Conservation (phyloP, 768 basidiomycete species). For the Goffeauzyma gilvescens region DNA sequence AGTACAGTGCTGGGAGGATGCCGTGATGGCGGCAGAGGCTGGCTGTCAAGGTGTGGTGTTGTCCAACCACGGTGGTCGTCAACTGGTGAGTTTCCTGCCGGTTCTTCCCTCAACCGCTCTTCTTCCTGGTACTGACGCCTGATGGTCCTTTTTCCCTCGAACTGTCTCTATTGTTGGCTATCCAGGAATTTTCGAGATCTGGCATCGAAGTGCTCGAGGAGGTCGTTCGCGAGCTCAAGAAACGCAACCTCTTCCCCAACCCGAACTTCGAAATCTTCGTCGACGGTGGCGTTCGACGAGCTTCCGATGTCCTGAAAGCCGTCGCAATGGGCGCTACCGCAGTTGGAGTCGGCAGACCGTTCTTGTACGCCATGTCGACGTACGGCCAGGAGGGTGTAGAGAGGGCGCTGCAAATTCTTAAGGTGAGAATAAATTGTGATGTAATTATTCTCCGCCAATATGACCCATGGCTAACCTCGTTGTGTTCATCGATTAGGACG, state of each 20-base stretch:
- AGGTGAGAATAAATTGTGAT: conserved; percentile 12
- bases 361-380: conserved; percentile 29
- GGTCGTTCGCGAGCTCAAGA: conserved; percentile 53
- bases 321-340: conserved; percentile 77
- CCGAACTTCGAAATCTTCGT: conserved; percentile 64
- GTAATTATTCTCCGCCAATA: neutral
- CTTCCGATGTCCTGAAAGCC: conserved; percentile 76
- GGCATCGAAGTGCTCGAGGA: conserved; percentile 80
- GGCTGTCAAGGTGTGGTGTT: conserved; percentile 28
- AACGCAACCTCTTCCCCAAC: conserved; percentile 47
- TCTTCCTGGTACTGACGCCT: conserved; percentile 36
- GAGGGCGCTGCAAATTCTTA: conserved; percentile 56
- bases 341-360: conserved; percentile 44
- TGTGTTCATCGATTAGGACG: conserved; percentile 44
- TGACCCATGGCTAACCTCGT: neutral
- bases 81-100: conserved; percentile 31
- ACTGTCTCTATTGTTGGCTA: too few relatives aligned
- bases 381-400: conserved; percentile 80
- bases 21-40: conserved; percentile 54
- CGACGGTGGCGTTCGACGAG: conserved; percentile 85
- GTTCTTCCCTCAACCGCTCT: neutral
- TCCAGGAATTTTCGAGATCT: conserved; percentile 45
- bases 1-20: conserved; percentile 78
- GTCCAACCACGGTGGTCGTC: conserved; percentile 70
- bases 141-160: neutral